phyloP scores from a whole-genome alignment of 371 early-diverging fungal genomes.

The Rhizopus sp. region DNA sequence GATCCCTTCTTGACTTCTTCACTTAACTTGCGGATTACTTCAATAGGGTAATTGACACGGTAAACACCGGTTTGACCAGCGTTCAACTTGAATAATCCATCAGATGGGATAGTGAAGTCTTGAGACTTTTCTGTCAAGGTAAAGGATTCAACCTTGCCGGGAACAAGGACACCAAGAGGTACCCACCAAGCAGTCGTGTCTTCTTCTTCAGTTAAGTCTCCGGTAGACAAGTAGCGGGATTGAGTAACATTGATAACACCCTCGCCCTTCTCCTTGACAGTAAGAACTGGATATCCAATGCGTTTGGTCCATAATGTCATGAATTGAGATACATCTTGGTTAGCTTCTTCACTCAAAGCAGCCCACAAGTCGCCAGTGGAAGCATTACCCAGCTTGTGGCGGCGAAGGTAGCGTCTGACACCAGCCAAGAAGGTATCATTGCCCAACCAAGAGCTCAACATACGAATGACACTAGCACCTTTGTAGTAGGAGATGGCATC shows the following conservation, averaged over 20 bases:
- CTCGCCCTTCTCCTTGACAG: conserved; percentile 55
- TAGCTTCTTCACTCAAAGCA: conserved; percentile 70
- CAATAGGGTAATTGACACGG: conserved; percentile 71
- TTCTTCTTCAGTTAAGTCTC: conserved; percentile 67
- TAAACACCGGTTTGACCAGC: conserved; percentile 63
- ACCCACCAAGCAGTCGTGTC: conserved; percentile 61
- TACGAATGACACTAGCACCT: conserved; percentile 89
- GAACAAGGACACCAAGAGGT: conserved; percentile 58
- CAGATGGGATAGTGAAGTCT: conserved; percentile 40
- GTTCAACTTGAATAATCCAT: conserved; percentile 58
- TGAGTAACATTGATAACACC: conserved; percentile 67
- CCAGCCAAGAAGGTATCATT: conserved; percentile 67
- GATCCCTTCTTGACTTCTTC: conserved; percentile 54
- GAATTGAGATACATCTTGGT: conserved; percentile 70
- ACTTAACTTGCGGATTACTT: conserved; percentile 55
- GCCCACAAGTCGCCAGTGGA: conserved; percentile 83
- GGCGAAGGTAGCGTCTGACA: conserved; percentile 77
- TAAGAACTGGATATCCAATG: conserved; percentile 80
- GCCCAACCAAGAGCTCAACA: conserved; percentile 72
- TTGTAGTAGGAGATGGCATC: conserved; percentile 84
- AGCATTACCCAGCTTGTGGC: conserved; percentile 81
- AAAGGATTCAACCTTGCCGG: conserved; percentile 31
- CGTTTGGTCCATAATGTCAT: conserved; percentile 86
- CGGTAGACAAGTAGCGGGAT: conserved; percentile 76
- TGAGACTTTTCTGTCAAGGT: conserved; percentile 51